These are phyloP conservation scores for Solanum etuberosum DNA, from an alignment of 257 asterid species.

Conservation along the genomic window DNA sequence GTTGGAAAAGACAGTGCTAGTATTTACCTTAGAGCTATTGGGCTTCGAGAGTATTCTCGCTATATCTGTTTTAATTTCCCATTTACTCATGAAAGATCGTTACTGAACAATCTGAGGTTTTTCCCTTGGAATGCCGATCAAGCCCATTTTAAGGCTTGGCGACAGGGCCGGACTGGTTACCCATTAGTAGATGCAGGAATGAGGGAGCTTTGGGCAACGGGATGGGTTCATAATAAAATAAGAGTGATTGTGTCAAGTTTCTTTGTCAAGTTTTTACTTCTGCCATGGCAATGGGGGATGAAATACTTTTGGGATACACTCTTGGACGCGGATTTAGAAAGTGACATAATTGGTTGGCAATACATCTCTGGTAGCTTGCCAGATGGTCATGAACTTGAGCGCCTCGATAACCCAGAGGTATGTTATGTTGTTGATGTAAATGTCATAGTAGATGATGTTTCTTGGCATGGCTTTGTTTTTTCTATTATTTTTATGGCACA, in stretches of 20 bases:
- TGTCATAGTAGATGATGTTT: background rate
- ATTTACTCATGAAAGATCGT: slow-evolving; percentile 62
- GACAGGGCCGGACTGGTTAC: slow-evolving; percentile 90
- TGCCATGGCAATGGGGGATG: slow-evolving; percentile 99
- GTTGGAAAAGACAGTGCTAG: slow-evolving; percentile 47
- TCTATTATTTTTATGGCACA: background rate
- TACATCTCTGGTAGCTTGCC: slow-evolving; percentile 88
- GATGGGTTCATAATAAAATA: slow-evolving; percentile 85
- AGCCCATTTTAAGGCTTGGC: slow-evolving; percentile 69
- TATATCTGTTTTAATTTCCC: slow-evolving; percentile 92
- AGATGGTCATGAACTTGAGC: slow-evolving; percentile 87
- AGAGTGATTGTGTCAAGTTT: slow-evolving; percentile 79
- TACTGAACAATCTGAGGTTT: slow-evolving; percentile 40
- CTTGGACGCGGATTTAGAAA: slow-evolving; percentile 86
- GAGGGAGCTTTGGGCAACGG: slow-evolving; percentile 97
- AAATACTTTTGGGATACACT: slow-evolving; percentile 95
- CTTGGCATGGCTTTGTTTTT: background rate
- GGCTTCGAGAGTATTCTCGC: slow-evolving; percentile 83
- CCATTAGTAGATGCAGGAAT: slow-evolving; percentile 93
- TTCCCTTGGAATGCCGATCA: slow-evolving; percentile 82
- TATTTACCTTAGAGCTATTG: slow-evolving; percentile 52
- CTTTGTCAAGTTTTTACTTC: slow-evolving; percentile 68
- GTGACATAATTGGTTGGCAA: slow-evolving; percentile 92
- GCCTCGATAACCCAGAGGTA: slow-evolving; percentile 91
- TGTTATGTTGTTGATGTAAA: background rate